Evolutionary conservation across 2,329 filamentous ascomycete species (phyloP).

Genomic region (Tolypocladium guangdongense): DNA sequence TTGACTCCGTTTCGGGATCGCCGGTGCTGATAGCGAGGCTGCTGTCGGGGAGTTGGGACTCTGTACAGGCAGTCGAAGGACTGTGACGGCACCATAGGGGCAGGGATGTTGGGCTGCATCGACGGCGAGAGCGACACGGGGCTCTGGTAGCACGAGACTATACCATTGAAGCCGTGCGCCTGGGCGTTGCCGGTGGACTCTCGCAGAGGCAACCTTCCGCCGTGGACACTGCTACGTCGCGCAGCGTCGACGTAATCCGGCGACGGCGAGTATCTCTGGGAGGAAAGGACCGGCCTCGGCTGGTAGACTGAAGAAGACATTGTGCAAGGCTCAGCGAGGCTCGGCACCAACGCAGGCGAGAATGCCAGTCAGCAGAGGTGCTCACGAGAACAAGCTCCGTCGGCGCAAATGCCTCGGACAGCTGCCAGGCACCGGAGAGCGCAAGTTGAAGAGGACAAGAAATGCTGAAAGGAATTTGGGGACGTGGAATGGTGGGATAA

Average conservation of each 20-base stretch:
- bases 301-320: conserved; percentile 28
- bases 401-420: conserved; percentile 16
- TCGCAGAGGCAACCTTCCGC: conserved; percentile 34
- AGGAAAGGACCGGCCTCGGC: conserved; percentile 36
- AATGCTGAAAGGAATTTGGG: conserved; percentile 33
- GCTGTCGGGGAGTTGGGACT: conserved; percentile 24
- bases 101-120: conserved; percentile 35
- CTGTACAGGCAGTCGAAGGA: conserved; percentile 31
- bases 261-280: conserved; percentile 37
- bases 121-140: conserved; percentile 31
- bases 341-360: conserved; percentile 11
- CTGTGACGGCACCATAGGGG: conserved; percentile 39
- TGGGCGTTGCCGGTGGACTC: conserved; percentile 44
- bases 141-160: conserved; percentile 34
- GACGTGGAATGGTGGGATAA: conserved; percentile 31
- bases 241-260: conserved; percentile 33
- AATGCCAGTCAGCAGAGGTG: conserved; percentile 21
- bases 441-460: conserved; percentile 26
- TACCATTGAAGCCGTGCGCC: conserved; percentile 26
- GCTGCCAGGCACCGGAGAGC: conserved; percentile 19
- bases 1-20: conserved; percentile 33
- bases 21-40: conserved; percentile 20
- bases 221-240: conserved; percentile 27
- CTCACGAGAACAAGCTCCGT: conserved; percentile 16
- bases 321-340: conserved; percentile 10